Evolutionary conservation across 805 yeast species (phyloP), one percentile per base, ranked within the genome.

Genomic region (Candida fluviatilis): DNA sequence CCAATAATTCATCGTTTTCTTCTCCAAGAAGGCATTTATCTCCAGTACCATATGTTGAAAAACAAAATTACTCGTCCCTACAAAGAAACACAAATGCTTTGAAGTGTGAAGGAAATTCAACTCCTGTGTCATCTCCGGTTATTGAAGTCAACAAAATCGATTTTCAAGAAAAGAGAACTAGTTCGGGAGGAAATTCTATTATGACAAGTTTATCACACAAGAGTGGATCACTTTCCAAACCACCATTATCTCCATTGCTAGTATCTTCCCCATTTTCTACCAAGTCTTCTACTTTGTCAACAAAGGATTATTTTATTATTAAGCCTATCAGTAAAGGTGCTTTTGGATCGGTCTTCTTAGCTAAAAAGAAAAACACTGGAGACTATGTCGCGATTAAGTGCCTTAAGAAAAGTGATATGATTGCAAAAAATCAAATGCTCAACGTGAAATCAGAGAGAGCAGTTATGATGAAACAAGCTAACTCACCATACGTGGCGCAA

Each of bases 251-350:
- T 0, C 96, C 96, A 0, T 62, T 89, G 15, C 59, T 89, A 31
- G 76, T 86, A 1, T 82, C 91, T 1, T 75, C 80, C 8, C 72
- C 83, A 2, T 73, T 80, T 4, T 43, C 73, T 0, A 60, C 64
- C 24, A 76, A 78, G 43, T 73, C 84, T 0, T 54, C 73, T 0
- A 50, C 66, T 0, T 63, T 71, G 3, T 93, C 95, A 0, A 88
- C 91, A 21, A 76, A 74, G 42, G 98, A 95, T 57, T 93, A 89
- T 59, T 96, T 88, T 50, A 77, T 93, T 21, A 67, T 93, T 39
- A 88, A 89, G 56, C 96, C 99, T 0, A 88, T 93, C 36, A 87
- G 96, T 52, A 86, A 88, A 54, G 99, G 99, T 30, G 99, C 99
- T 0, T 93, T 90, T 69, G 99, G 99, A 0, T 84, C 95, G 26